Percentiles rank a stretch among this genome's conserved stretches.
phyloP scores from a whole-genome alignment of 202 grass and related monocot species.

The Cymbopogon flexuosus region DNA sequence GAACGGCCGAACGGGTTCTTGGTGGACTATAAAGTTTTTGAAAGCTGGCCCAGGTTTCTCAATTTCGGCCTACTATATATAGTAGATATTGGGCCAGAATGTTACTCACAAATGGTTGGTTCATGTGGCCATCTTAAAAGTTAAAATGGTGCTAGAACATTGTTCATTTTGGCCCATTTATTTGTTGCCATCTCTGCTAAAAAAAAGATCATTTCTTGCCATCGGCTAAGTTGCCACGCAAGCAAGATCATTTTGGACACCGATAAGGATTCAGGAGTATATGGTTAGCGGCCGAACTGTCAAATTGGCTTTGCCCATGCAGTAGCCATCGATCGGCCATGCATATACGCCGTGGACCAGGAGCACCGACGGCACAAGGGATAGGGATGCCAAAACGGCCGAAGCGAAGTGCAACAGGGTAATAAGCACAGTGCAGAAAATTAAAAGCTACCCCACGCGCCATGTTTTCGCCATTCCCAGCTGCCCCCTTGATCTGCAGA shows the following conservation, averaged over 20 bases:
- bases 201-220: neutral
- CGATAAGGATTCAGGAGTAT: too few relatives aligned
- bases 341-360: slow-evolving; percentile 12
- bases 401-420: slow-evolving; percentile 1
- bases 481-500: neutral
- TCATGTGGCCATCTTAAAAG: neutral
- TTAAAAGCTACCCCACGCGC: neutral
- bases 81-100: neutral
- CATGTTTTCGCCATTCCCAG: neutral
- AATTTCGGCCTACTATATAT: neutral
- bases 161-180: neutral
- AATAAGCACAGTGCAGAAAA: neutral
- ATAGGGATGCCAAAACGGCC: neutral
- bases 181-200: neutral
- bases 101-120: neutral
- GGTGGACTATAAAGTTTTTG: too few relatives aligned
- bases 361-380: neutral
- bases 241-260: too few relatives aligned
- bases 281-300: slow-evolving; percentile 1
- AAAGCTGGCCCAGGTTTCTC: too few relatives aligned
- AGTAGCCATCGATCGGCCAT: neutral
- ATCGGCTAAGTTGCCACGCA: neutral
- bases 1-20: too few relatives aligned
- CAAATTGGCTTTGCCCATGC: neutral
- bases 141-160: neutral